Percentiles rank a stretch among this genome's conserved stretches.
These are phyloP conservation scores for Exophiala sp. DNA, from an alignment of 2,329 filamentous ascomycete genomes.

Conservation along the genomic window DNA sequence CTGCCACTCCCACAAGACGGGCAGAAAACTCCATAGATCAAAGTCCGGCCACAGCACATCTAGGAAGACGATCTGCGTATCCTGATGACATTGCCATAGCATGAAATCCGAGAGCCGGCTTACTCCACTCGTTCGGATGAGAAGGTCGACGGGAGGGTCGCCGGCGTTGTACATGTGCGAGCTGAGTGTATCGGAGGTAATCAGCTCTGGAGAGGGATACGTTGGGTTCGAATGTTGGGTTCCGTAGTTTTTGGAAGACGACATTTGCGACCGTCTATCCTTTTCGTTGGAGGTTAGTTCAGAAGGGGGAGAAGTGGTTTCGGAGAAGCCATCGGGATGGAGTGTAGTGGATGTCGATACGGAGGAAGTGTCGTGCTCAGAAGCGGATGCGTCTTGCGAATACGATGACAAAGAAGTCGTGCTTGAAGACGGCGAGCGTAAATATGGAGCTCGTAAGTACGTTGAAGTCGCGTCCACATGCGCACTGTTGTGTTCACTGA, in stretches of 20 bases:
- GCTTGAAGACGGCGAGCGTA: constrained; percentile 24
- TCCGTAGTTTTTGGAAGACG: neutral
- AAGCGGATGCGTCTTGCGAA: constrained; percentile 7
- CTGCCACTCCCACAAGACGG: constrained; percentile 87
- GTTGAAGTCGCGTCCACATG: constrained; percentile 22
- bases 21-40: constrained; percentile 85
- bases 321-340: constrained; percentile 10
- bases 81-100: constrained; percentile 95
- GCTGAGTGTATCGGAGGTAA: constrained; percentile 74
- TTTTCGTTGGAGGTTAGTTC: neutral
- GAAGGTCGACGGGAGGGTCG: constrained; percentile 80
- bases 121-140: constrained; percentile 88
- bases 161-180: constrained; percentile 82
- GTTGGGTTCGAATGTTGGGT: neutral
- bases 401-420: constrained; percentile 26
- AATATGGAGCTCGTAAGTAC: constrained; percentile 16
- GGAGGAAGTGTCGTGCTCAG: constrained; percentile 18
- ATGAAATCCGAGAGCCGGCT: constrained; percentile 93
- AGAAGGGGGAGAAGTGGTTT: neutral
- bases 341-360: constrained; percentile 15
- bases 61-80: constrained; percentile 87
- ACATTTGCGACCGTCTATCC: neutral
- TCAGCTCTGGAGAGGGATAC: constrained; percentile 75
- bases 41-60: constrained; percentile 95
- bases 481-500: constrained; percentile 35